Percentiles rank a stretch among this genome's conserved stretches.
Evolutionary conservation across 805 yeast species (phyloP).

Genomic region (Ogataea trehalophila): DNA sequence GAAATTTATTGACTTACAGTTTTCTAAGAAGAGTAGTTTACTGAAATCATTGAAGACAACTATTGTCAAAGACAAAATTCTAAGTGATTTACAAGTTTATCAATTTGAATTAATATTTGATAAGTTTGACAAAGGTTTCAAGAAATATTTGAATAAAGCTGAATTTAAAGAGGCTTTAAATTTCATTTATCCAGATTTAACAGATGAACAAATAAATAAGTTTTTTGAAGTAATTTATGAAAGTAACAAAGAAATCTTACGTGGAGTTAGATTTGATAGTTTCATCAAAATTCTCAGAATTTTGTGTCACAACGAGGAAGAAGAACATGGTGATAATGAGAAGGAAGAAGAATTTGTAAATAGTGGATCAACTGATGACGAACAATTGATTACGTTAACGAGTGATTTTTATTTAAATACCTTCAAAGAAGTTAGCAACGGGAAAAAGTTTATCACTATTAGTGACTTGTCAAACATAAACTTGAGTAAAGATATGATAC

Average conservation of each 20-base stretch:
- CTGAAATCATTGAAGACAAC: slow-evolving; percentile 12
- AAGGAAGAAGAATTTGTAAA: slow-evolving; percentile 17
- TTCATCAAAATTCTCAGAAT: slow-evolving; percentile 22
- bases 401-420: slow-evolving; percentile 35
- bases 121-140: slow-evolving; percentile 33
- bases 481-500: slow-evolving; percentile 13
- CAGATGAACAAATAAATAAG: slow-evolving; percentile 32
- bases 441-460: slow-evolving; percentile 34
- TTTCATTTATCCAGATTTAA: slow-evolving; percentile 35
- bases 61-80: neutral
- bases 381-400: slow-evolving; percentile 33
- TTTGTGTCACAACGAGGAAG: slow-evolving; percentile 9
- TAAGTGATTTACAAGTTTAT: slow-evolving; percentile 21
- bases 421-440: slow-evolving; percentile 36
- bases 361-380: slow-evolving; percentile 25
- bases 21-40: slow-evolving; percentile 22
- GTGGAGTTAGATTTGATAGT: slow-evolving; percentile 26
- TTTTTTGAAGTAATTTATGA: slow-evolving; percentile 31
- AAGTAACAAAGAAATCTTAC: slow-evolving; percentile 14
- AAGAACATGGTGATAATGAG: slow-evolving; percentile 15
- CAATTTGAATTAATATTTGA: slow-evolving; percentile 42
- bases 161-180: slow-evolving; percentile 42
- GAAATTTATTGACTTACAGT: slow-evolving; percentile 38
- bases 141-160: slow-evolving; percentile 32
- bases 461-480: slow-evolving; percentile 34